These are phyloP conservation scores for Calonectria pseudoturangicola DNA, from an alignment of 2,329 filamentous ascomycete genomes.

Conservation along the genomic window DNA sequence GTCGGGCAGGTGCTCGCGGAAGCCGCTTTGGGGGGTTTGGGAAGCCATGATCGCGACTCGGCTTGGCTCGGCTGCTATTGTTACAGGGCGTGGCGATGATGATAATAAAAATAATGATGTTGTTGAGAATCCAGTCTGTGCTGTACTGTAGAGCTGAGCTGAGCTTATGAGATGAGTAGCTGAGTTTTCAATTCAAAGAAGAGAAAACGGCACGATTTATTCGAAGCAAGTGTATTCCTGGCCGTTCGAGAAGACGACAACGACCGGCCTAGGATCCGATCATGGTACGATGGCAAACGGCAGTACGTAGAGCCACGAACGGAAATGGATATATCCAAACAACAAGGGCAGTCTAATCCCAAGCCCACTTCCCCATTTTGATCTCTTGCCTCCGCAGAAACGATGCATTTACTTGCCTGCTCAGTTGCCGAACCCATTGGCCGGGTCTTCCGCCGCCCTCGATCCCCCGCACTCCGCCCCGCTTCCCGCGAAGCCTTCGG, in stretches of 20 bases:
- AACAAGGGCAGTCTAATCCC: not conserved
- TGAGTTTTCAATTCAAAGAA: conserved; percentile 10
- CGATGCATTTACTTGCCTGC: not conserved
- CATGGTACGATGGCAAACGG: conserved; percentile 28
- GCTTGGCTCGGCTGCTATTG: not conserved
- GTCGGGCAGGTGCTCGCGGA: conserved; percentile 77
- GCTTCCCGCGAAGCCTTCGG: conserved; percentile 39
- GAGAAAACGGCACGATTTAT: conserved; percentile 28
- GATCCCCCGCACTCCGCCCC: conserved; percentile 39
- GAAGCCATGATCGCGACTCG: conserved; percentile 31
- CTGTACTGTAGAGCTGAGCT: not conserved
- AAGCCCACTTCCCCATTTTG: conserved; percentile 7
- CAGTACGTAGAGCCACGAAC: conserved; percentile 22
- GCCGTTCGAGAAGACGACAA: conserved; percentile 8
- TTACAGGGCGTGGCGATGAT: not conserved
- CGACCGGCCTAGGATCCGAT: conserved; percentile 17
- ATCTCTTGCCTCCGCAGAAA: conserved; percentile 2
- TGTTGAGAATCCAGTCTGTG: too few species aligned
- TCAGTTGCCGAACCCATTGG: conserved; percentile 38
- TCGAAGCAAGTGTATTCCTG: not conserved
- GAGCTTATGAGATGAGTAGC: conserved; percentile 1
- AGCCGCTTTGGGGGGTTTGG: conserved; percentile 36
- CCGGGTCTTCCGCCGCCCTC: conserved; percentile 23
- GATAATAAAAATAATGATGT: not conserved
- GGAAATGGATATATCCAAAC: conserved; percentile 21